Conservation (phyloP, 805 yeast genomes). For the Saturnispora kantuleensis region DNA sequence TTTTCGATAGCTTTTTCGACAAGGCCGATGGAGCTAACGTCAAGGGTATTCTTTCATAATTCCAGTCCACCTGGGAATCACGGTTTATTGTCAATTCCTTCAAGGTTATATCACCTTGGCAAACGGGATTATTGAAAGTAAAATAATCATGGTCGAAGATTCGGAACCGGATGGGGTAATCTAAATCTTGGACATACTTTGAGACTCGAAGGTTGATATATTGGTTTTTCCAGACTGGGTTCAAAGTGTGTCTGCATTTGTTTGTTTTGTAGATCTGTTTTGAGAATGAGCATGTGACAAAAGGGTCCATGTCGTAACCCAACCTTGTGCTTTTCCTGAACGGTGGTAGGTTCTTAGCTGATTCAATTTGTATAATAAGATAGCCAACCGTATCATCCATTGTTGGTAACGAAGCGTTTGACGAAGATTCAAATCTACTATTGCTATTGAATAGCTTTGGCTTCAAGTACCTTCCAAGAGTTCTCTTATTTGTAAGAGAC, state of each 20-base stretch:
- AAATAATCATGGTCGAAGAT: slow-evolving; percentile 79
- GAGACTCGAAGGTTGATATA: slow-evolving; percentile 68
- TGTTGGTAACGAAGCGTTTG: not conserved
- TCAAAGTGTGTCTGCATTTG: slow-evolving; percentile 70
- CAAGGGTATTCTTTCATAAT: slow-evolving; percentile 9
- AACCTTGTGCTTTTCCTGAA: slow-evolving; percentile 58
- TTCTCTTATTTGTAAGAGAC: slow-evolving; percentile 4
- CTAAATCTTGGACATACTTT: slow-evolving; percentile 53
- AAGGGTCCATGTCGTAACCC: slow-evolving; percentile 94
- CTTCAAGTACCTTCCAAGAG: not conserved
- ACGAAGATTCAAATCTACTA: not conserved
- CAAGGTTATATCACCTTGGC: slow-evolving; percentile 50
- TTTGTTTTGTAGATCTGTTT: slow-evolving; percentile 79
- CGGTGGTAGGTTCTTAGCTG: slow-evolving; percentile 74
- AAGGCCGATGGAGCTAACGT: slow-evolving; percentile 5
- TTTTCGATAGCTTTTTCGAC: slow-evolving; percentile 8
- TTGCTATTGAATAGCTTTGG: slow-evolving; percentile 2
- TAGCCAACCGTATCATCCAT: slow-evolving; percentile 42
- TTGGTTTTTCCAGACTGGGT: slow-evolving; percentile 70
- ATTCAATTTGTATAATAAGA: slow-evolving; percentile 61
- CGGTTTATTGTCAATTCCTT: slow-evolving; percentile 19
- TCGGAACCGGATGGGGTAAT: slow-evolving; percentile 46
- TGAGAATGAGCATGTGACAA: slow-evolving; percentile 85
- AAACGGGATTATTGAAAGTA: slow-evolving; percentile 77
- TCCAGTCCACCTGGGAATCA: slow-evolving; percentile 6